These are phyloP conservation scores for Auricularia heimuer DNA, from an alignment of 768 basidiomycete genomes.

Conservation along the genomic window DNA sequence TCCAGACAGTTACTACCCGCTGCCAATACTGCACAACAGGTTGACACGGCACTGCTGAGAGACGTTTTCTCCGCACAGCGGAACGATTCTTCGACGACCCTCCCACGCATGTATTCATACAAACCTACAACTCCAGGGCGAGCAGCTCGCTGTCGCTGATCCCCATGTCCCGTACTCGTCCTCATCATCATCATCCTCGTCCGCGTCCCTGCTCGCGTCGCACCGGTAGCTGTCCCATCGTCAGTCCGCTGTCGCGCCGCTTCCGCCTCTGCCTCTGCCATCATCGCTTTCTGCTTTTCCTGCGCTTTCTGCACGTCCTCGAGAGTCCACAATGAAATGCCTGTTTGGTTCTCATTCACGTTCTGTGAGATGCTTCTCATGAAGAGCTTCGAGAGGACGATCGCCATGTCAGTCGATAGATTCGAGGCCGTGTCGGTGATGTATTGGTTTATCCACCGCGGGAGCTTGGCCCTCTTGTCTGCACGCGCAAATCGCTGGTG, in stretches of 20 bases:
- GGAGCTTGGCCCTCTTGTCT: conserved; percentile 90
- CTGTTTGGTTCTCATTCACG: conserved; percentile 91
- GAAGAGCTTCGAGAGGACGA: conserved; percentile 89
- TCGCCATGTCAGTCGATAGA: conserved; percentile 94
- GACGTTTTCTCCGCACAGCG: not conserved
- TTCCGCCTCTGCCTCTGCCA: conserved; percentile 33
- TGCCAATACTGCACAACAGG: conserved; percentile 4
- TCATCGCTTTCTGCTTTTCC: conserved; percentile 63
- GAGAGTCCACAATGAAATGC: conserved; percentile 88
- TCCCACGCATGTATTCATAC: not conserved
- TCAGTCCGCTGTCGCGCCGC: conserved; percentile 9
- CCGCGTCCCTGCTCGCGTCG: conserved; percentile 13
- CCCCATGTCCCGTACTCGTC: conserved; percentile 45
- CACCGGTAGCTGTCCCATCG: conserved; percentile 20
- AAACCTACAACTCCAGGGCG: conserved; percentile 37
- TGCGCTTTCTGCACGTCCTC: conserved; percentile 86
- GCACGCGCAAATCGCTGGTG: conserved; percentile 79
- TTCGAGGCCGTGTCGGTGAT: conserved; percentile 98
- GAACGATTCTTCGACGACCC: not conserved
- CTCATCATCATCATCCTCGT: conserved; percentile 44
- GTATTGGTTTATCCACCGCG: conserved; percentile 98
- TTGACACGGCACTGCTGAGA: not conserved
- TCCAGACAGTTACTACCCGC: conserved; percentile 29
- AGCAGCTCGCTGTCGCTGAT: conserved; percentile 53
- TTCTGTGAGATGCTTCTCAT: conserved; percentile 99